A percentile compares a stretch with the other conserved stretches of the same genome.
These are phyloP conservation scores for Xylaria telfairii DNA, from an alignment of 495 filamentous ascomycete genomes.

Conservation along the genomic window DNA sequence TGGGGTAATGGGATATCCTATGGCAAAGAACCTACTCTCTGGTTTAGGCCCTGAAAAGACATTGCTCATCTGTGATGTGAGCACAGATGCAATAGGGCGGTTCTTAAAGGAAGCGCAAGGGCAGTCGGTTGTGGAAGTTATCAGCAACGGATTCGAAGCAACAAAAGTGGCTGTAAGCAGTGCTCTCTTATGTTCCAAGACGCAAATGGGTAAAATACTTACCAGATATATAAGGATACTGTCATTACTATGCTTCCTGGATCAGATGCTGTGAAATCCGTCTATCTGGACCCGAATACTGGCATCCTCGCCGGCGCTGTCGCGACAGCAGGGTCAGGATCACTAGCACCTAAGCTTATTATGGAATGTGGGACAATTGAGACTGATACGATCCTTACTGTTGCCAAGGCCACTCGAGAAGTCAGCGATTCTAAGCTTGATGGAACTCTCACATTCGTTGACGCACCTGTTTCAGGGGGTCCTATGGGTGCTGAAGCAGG, in stretches of 20 bases:
- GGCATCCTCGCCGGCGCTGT: constrained; percentile 42
- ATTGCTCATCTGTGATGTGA: constrained; percentile 55
- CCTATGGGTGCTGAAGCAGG: constrained; percentile 54
- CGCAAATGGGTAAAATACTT: neutral
- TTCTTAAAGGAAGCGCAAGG: constrained; percentile 43
- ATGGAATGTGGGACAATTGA: constrained; percentile 57
- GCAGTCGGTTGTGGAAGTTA: constrained; percentile 30
- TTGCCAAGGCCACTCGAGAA: constrained; percentile 36
- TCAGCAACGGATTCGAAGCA: constrained; percentile 45
- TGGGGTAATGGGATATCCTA: constrained; percentile 54
- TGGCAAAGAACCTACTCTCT: constrained; percentile 57
- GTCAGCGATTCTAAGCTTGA: constrained; percentile 25
- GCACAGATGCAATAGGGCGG: constrained; percentile 42
- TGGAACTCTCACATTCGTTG: constrained; percentile 37
- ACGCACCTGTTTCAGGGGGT: constrained; percentile 42
- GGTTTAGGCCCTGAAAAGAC: constrained; percentile 47
- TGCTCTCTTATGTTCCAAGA: neutral
- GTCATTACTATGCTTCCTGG: constrained; percentile 52
- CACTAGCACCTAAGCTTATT: constrained; percentile 37
- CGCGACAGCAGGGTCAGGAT: constrained; percentile 16
- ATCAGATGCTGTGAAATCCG: constrained; percentile 43
- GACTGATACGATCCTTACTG: constrained; percentile 39
- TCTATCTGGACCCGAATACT: constrained; percentile 47
- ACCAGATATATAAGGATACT: constrained; percentile 34
- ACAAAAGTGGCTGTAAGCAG: constrained; percentile 47